Conservation (phyloP, 1,139 yeast species). For the Debaryomyces singareniensis region DNA sequence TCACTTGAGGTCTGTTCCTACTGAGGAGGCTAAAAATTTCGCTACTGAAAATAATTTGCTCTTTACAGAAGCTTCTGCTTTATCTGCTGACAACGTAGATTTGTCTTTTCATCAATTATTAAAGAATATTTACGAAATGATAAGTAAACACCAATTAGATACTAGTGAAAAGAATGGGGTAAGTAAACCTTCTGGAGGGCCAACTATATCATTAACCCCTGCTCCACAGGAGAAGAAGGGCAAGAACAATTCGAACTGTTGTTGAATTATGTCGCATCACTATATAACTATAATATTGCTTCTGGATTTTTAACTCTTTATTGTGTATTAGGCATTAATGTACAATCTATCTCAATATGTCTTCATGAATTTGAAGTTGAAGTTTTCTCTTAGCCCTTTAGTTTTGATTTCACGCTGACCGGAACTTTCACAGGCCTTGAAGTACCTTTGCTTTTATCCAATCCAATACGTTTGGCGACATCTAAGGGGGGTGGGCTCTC, state of each 20-base stretch:
- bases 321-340: constrained; percentile 1
- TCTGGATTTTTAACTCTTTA: not conserved
- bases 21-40: constrained; percentile 94
- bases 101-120: constrained; percentile 87
- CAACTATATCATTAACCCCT: constrained; percentile 89
- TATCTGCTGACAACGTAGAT: constrained; percentile 93
- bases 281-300: not conserved
- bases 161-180: constrained; percentile 35
- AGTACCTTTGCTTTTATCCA: constrained; percentile 41
- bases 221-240: constrained; percentile 77
- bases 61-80: constrained; percentile 96
- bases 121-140: constrained; percentile 90
- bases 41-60: constrained; percentile 89
- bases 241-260: constrained; percentile 58
- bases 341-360: not conserved
- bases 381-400: constrained; percentile 10
- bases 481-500: constrained; percentile 70
- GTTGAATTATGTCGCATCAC: constrained; percentile 36
- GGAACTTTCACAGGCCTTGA: constrained; percentile 35
- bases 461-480: constrained; percentile 33
- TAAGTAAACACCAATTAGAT: constrained; percentile 81
- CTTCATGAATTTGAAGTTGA: too few species aligned
- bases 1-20: constrained; percentile 94
- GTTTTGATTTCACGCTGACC: constrained; percentile 12
- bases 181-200: constrained; percentile 62